Evolutionary conservation across 352 stramenopile genomes (phyloP).

Genomic region (Bremia lactucae): DNA sequence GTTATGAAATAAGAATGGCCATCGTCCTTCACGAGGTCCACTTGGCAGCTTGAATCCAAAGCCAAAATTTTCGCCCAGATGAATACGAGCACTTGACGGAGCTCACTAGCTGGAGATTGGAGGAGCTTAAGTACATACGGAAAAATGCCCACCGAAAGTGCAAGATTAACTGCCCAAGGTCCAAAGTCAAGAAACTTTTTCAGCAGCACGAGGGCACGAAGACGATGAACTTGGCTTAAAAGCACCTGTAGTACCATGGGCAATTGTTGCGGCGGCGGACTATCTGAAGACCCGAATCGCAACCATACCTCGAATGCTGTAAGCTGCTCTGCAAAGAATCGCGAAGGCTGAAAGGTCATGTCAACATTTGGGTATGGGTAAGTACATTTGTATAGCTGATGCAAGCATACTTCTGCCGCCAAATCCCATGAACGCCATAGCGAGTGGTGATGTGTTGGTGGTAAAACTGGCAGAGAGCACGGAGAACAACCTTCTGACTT

Average conservation of each 20-base stretch:
- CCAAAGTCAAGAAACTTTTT: constrained; percentile 94
- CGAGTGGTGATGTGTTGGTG: constrained; percentile 92
- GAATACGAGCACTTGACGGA: constrained; percentile 91
- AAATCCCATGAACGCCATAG: constrained; percentile 98
- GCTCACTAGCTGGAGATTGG: constrained; percentile 90
- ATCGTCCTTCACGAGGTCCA: constrained; percentile 95
- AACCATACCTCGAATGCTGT: constrained; percentile 99
- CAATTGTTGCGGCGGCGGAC: constrained; percentile 92
- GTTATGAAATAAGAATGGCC: constrained; percentile 93
- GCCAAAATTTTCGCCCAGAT: constrained; percentile 92
- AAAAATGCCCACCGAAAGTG: constrained; percentile 95
- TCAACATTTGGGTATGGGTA: constrained; percentile 56
- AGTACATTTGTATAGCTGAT: constrained; percentile 85
- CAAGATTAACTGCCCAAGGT: constrained; percentile 83
- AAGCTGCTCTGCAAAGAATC: constrained; percentile 98
- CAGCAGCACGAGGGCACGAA: constrained; percentile 92
- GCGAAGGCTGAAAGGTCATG: constrained; percentile 76
- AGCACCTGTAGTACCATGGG: constrained; percentile 97
- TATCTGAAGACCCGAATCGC: constrained; percentile 87
- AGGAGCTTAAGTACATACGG: constrained; percentile 98
- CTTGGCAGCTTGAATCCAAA: constrained; percentile 92
- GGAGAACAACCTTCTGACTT: constrained; percentile 76
- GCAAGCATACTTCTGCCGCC: constrained; percentile 95
- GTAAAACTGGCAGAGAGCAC: constrained; percentile 90
- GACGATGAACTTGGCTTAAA: constrained; percentile 93